Evolutionary conservation across 2,329 filamentous ascomycete species (phyloP).

Genomic region (Ploettnerulaceae sp.): DNA sequence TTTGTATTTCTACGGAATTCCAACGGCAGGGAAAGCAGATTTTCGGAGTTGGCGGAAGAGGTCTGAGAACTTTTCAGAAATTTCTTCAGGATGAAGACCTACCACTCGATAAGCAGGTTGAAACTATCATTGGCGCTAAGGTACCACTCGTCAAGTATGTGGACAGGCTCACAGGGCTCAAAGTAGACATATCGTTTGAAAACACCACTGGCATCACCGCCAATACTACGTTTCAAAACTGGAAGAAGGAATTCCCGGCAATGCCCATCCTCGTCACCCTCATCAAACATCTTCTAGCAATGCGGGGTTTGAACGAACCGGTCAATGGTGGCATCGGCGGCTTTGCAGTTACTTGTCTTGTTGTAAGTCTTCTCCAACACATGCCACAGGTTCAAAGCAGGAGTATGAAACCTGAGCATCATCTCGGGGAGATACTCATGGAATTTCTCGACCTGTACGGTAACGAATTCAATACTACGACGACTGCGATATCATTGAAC

Average conservation of each 20-base stretch:
- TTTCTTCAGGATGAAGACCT: constrained; percentile 55
- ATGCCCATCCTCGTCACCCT: constrained; percentile 84
- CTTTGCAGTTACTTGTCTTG: constrained; percentile 89
- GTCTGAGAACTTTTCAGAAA: constrained; percentile 57
- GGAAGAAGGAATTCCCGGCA: constrained; percentile 74
- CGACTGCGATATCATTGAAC: constrained; percentile 68
- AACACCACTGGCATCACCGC: constrained; percentile 78
- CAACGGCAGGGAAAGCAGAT: constrained; percentile 42
- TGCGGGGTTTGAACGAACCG: constrained; percentile 88
- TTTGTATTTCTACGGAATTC: constrained; percentile 63
- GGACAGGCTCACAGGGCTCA: constrained; percentile 71
- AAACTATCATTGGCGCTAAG: constrained; percentile 69
- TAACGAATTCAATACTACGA: constrained; percentile 66
- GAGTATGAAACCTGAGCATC: constrained; percentile 53
- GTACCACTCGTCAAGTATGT: constrained; percentile 92
- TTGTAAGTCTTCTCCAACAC: constrained; percentile 81
- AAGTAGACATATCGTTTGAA: constrained; percentile 92
- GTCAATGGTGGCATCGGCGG: constrained; percentile 87
- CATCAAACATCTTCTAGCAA: constrained; percentile 87
- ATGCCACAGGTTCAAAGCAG: constrained; percentile 65
- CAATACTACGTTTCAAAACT: constrained; percentile 72
- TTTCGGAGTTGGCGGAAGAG: neutral
- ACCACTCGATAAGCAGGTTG: constrained; percentile 52
- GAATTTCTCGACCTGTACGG: constrained; percentile 90
- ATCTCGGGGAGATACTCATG: constrained; percentile 77